Evolutionary conservation across 2,329 filamentous ascomycete species (phyloP), one percentile per base, ranked within the genome.

Genomic region (Pestalotiopsis sp.): DNA sequence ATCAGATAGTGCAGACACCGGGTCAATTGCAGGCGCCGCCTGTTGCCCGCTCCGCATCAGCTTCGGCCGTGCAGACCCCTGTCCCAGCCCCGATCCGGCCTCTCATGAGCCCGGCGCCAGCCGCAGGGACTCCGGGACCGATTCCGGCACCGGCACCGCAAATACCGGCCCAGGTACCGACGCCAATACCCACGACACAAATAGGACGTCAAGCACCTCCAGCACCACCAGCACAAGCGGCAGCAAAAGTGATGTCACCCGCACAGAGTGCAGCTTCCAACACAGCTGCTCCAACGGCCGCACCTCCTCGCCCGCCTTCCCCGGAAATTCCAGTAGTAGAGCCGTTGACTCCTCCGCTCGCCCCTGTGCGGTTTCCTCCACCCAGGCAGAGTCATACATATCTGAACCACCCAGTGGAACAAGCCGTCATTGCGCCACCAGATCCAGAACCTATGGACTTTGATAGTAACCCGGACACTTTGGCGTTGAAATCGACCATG

Each of bases 401-500:
- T 70, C 70, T 45, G 61, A 67, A 74, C 49, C 75, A 78, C 17
- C 65, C 40, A 36, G 66, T 70, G 9, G 68, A 71, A 40, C 68
- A 70, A 14, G 63, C 72, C 41, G 68, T 68, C 17, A 65, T 69
- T 0, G 41, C 69, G 12, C 83, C 86, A 1, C 86, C 86, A 4
- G 81, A 83, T 2, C 84, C 85, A 0, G 80, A 83, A 52, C 83
- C 88, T 59, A 83, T 91, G 69, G 84, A 87, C 73, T 89, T 91
- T 70, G 84, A 87, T 72, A 80, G 82, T 67, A 97, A 97, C 76
- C 91, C 93, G 7, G 95, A 98, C 83, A 94, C 92, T 27, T 91
- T 98, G 70, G 95, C 95, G 4, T 86, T 98, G 69, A 91, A 92
- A 72, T 93, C 92, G 31, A 93, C 95, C 60, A 94, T 98, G 70